phyloP scores from a whole-genome alignment of 441 rosid genomes.

The Bruguiera hainesii region DNA sequence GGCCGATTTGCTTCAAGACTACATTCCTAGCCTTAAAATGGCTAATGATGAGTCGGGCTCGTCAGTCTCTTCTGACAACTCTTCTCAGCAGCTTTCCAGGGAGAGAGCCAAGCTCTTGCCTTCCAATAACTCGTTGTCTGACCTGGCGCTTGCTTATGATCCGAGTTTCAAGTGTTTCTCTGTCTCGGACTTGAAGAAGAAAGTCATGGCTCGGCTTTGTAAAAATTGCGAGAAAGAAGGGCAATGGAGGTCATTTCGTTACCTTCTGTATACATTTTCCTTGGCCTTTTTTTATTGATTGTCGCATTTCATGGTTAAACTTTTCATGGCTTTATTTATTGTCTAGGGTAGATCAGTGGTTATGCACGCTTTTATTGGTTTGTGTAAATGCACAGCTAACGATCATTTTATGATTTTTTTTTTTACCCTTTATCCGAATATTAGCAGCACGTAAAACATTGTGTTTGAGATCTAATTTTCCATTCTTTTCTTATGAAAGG shows the following conservation, averaged over 20 bases:
- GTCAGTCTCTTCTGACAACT: constrained; percentile 50
- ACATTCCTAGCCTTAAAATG: constrained; percentile 78
- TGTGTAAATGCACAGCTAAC: constrained; percentile 23
- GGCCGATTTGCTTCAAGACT: constrained; percentile 89
- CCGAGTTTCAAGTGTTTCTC: constrained; percentile 81
- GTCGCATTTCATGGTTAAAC: constrained; percentile 3
- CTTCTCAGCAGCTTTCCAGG: constrained; percentile 51
- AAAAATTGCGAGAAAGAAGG: constrained; percentile 76
- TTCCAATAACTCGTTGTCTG: constrained; percentile 37
- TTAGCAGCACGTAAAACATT: too few species aligned
- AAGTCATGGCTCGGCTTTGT: constrained; percentile 73
- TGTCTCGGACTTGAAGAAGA: constrained; percentile 90
- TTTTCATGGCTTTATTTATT: constrained; percentile 19
- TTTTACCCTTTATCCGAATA: too few species aligned
- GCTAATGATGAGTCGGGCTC: constrained; percentile 52
- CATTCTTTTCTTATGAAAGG: too few species aligned
- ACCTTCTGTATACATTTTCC: neutral
- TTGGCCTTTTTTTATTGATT: neutral
- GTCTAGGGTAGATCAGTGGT: constrained; percentile 4
- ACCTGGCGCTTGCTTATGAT: constrained; percentile 32
- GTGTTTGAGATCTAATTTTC: too few species aligned
- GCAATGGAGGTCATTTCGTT: constrained; percentile 72
- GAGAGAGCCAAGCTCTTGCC: constrained; percentile 67
- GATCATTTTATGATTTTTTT: neutral
- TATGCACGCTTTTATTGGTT: constrained; percentile 5